Base-by-base conservation (phyloP, 768 basidiomycete genomes). In the Neoboletus brunneissimus region DNA sequence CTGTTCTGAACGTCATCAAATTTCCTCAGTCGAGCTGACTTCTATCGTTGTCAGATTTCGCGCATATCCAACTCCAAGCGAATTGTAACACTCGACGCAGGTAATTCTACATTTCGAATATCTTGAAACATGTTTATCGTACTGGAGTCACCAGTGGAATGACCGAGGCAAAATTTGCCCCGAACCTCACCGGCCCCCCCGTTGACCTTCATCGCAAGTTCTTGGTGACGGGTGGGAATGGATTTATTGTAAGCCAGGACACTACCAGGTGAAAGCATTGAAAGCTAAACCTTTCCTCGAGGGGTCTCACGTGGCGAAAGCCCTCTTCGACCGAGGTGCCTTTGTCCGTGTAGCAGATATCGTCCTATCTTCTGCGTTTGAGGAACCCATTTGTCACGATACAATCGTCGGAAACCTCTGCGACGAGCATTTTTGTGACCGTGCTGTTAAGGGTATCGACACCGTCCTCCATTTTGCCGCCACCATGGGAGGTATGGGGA, bases 401-500 rank as follows among this genome's bases (percentile, higher is more conserved):
- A 65, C 70, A 23, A 49, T 79, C 35, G 44, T 71, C 3, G 83
- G 81, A 1, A 72, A 83, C 58, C 73, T 85, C 3, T 77, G 77
- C 57, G 77, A 84, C 38, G 64, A 60, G 4, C 56, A 66, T 13
- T 68, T 78, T 48, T 81, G 77, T 59, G 54, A 68, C 15, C 67
- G 61, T 3, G 76, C 64, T 1, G 72, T 81, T 8, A 64, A 61
- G n/a, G 78, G 71, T 29, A 72, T 81, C 0, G 59, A 76, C 48
- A 73, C 68, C 8, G 75, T 86, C 25, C 68, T 84, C 20, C 84
- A 86, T 64, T 80, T 85, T 58, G 81, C 84, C 12, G 84, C 83
- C 2, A 80, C 73, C 22, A 84, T 83, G 83, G 84, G 83, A 4
- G 84, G 84, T 0, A 86, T 86, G 85, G 84, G 84, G 2, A 76